A percentile compares a stretch with the other conserved stretches of the same genome.
Evolutionary conservation across 1,139 yeast genomes (phyloP).

Genomic region (Eremothecium coryli): DNA sequence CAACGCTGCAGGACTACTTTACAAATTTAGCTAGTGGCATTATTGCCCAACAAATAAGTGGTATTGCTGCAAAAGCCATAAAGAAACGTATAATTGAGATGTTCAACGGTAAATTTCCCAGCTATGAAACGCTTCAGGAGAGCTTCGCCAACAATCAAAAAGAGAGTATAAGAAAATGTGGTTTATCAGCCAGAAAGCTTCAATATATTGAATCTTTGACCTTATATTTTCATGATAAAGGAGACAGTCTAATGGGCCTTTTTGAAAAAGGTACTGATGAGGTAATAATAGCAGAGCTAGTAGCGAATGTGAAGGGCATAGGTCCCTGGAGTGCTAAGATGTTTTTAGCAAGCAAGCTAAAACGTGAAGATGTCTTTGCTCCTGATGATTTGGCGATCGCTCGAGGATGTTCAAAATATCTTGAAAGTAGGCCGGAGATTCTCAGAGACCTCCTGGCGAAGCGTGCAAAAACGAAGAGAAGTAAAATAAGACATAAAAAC

Average conservation of each 20-base stretch:
- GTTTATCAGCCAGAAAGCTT: slow-evolving; percentile 62
- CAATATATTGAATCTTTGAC: slow-evolving; percentile 58
- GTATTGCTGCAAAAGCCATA: slow-evolving; percentile 69
- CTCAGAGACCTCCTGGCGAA: slow-evolving; percentile 35
- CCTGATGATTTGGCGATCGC: slow-evolving; percentile 79
- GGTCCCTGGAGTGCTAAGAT: slow-evolving; percentile 90
- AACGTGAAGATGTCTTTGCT: slow-evolving; percentile 62
- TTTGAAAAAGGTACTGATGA: slow-evolving; percentile 33
- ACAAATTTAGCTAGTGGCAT: slow-evolving; percentile 43
- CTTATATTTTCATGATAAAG: slow-evolving; percentile 40
- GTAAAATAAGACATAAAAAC: slow-evolving; percentile 33
- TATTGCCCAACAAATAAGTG: slow-evolving; percentile 77
- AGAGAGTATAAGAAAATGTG: slow-evolving; percentile 51
- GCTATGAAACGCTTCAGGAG: slow-evolving; percentile 40
- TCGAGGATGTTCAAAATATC: slow-evolving; percentile 62
- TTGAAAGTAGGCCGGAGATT: slow-evolving; percentile 47
- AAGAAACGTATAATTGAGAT: slow-evolving; percentile 39
- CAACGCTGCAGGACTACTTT: slow-evolving; percentile 31
- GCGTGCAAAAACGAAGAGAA: slow-evolving; percentile 29
- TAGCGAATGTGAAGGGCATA: slow-evolving; percentile 57
- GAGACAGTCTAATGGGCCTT: slow-evolving; percentile 38
- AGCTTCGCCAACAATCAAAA: slow-evolving; percentile 15
- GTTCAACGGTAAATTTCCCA: slow-evolving; percentile 38
- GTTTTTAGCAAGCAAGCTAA: slow-evolving; percentile 67
- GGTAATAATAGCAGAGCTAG: slow-evolving; percentile 47